phyloP scores from a whole-genome alignment of 2,329 filamentous ascomycete genomes.

The Incumbomyces delicatus region DNA sequence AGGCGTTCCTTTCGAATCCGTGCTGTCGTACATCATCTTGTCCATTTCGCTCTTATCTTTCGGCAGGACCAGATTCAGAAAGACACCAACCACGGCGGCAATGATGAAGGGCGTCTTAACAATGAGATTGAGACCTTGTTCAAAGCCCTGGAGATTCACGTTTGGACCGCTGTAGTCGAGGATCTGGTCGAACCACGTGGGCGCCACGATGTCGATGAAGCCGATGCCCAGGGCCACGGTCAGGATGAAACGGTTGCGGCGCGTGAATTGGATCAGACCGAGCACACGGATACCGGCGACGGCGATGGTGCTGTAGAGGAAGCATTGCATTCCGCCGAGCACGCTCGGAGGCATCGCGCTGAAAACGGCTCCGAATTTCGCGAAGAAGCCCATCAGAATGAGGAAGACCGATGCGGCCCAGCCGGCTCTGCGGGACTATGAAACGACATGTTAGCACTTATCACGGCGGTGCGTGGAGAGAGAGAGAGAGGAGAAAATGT shows the following conservation, averaged over 20 bases:
- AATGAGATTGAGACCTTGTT: constrained; percentile 23
- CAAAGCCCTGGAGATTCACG: constrained; percentile 57
- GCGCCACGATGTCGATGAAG: constrained; percentile 58
- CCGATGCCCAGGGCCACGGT: constrained; percentile 65
- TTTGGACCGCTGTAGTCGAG: constrained; percentile 65
- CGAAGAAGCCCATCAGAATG: constrained; percentile 69
- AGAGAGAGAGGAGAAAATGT: neutral
- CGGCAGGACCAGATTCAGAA: constrained; percentile 21
- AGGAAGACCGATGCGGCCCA: constrained; percentile 71
- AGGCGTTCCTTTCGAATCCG: constrained; percentile 4
- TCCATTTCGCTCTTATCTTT: constrained; percentile 14
- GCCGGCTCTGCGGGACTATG: constrained; percentile 62
- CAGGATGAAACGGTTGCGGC: constrained; percentile 72
- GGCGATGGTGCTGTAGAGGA: constrained; percentile 67
- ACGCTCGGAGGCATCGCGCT: constrained; percentile 62
- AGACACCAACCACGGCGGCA: constrained; percentile 23
- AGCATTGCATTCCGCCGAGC: constrained; percentile 66
- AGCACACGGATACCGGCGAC: constrained; percentile 72
- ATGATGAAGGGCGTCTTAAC: constrained; percentile 26
- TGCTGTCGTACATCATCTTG: constrained; percentile 6
- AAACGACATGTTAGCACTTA: neutral
- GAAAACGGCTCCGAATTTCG: constrained; percentile 71
- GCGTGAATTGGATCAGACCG: constrained; percentile 60
- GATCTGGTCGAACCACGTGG: constrained; percentile 58
- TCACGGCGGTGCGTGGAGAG: too few species aligned